These are phyloP conservation scores for Phytophthora crassamura DNA, from an alignment of 352 stramenopile genomes.

Conservation along the genomic window DNA sequence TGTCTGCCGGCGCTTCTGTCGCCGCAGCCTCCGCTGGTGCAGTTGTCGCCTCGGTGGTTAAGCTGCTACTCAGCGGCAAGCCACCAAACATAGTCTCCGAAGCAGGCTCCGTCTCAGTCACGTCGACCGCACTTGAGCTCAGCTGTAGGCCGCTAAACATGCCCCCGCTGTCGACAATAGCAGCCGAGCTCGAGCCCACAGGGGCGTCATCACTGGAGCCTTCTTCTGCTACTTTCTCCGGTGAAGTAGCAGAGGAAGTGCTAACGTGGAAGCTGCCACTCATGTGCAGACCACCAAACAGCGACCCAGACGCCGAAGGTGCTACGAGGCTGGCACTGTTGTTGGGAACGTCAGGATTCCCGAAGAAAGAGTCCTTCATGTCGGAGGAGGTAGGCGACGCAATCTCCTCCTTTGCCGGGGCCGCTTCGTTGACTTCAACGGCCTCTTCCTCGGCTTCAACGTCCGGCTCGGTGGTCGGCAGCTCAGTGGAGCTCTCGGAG, in stretches of 20 bases:
- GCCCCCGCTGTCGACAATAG: constrained; percentile 13
- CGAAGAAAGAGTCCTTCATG: constrained; percentile 67
- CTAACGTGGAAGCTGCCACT: constrained; percentile 43
- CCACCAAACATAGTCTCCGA: constrained; percentile 19
- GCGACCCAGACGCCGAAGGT: constrained; percentile 33
- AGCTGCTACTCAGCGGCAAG: constrained; percentile 23
- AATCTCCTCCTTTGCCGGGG: constrained; percentile 22
- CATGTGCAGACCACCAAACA: constrained; percentile 58
- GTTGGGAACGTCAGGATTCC: constrained; percentile 22
- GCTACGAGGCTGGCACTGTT: constrained; percentile 26
- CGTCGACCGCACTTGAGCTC: constrained; percentile 21
- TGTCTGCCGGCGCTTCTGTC: constrained; percentile 13
- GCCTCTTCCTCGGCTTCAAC: constrained; percentile 14
- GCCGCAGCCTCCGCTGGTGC: neutral
- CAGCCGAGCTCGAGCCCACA: constrained; percentile 2
- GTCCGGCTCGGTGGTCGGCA: constrained; percentile 14
- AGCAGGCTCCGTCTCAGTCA: constrained; percentile 3
- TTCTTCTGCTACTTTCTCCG: constrained; percentile 19
- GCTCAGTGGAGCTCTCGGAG: constrained; percentile 15
- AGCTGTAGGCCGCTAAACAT: constrained; percentile 37
- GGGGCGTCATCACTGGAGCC: constrained; percentile 1
- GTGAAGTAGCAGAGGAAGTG: constrained; percentile 21
- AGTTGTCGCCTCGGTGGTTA: neutral
- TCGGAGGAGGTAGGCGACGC: constrained; percentile 47
- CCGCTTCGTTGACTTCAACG: constrained; percentile 15